These are phyloP conservation scores for Grammothele lineata DNA, from an alignment of 768 basidiomycete species.

Conservation along the genomic window DNA sequence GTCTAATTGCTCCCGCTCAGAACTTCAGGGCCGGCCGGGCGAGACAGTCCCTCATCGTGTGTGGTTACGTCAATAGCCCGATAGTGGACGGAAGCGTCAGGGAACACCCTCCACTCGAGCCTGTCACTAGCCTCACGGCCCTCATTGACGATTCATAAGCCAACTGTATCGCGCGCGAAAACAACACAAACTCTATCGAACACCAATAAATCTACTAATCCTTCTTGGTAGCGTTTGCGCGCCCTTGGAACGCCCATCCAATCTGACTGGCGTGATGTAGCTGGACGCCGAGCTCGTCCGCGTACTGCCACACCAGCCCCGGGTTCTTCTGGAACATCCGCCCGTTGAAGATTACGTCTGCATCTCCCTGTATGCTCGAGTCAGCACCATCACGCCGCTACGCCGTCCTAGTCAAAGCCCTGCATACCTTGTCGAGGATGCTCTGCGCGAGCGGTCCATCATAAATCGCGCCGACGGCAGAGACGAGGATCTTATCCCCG, in stretches of 20 bases:
- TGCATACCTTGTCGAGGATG: conserved; percentile 41
- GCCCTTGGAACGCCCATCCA: conserved; percentile 45
- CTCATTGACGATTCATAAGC: too few species aligned
- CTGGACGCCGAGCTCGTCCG: conserved; percentile 49
- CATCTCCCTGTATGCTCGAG: conserved; percentile 30
- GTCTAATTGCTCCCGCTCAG: too few species aligned
- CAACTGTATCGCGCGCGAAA: too few species aligned
- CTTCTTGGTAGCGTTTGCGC: not conserved
- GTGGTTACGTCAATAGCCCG: too few species aligned
- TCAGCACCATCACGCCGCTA: not conserved
- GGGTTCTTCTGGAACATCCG: conserved; percentile 54
- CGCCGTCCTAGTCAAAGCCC: too few species aligned
- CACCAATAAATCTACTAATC: too few species aligned
- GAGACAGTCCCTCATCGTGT: too few species aligned
- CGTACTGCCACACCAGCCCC: conserved; percentile 40
- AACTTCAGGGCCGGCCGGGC: too few species aligned
- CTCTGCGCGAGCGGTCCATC: conserved; percentile 53
- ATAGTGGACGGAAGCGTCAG: too few species aligned
- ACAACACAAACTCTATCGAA: too few species aligned
- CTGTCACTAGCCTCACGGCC: too few species aligned
- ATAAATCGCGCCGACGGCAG: conserved; percentile 54
- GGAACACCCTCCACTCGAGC: too few species aligned
- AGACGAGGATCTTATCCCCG: conserved; percentile 40
- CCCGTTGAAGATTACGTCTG: conserved; percentile 41
- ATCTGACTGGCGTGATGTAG: conserved; percentile 48